A percentile compares a stretch with the other conserved stretches of the same genome.
phyloP scores from a whole-genome alignment of 228 moss, liverwort and hornwort species.

The Sphagnum fallax region DNA sequence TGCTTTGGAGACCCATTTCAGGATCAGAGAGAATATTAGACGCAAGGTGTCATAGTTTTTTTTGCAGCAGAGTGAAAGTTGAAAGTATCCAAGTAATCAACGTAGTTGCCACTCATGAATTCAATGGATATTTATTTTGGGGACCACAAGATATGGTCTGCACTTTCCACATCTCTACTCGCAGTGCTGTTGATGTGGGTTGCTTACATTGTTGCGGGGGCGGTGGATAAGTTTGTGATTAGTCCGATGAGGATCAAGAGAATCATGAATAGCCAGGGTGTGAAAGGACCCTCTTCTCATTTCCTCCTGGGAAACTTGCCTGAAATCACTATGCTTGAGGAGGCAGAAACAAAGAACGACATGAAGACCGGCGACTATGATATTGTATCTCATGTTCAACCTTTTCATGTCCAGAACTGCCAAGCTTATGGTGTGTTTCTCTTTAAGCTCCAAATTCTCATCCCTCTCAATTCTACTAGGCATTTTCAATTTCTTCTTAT shows the following conservation, averaged over 20 bases:
- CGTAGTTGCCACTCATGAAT: too few relatives aligned
- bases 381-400: background rate
- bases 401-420: background rate
- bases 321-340: background rate
- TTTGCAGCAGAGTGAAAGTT: too few relatives aligned
- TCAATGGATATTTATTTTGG: too few relatives aligned
- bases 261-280: constrained; percentile 3
- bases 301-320: constrained; percentile 4
- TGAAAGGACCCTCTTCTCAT: constrained; percentile 2
- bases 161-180: background rate
- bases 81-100: too few relatives aligned
- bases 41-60: too few relatives aligned
- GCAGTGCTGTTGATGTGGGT: background rate
- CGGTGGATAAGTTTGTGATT: background rate
- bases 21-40: too few relatives aligned
- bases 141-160: too few relatives aligned
- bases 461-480: too few relatives aligned
- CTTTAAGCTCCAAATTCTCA: too few relatives aligned
- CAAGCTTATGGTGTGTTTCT: background rate
- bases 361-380: constrained; percentile 7
- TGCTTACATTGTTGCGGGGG: background rate
- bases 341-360: background rate
- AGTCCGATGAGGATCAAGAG: constrained; percentile 1
- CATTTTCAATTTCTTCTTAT: too few relatives aligned
- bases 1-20: too few relatives aligned